These are phyloP conservation scores for Beta macrorhiza DNA, from an alignment of 179 eudicot species.

Conservation along the genomic window DNA sequence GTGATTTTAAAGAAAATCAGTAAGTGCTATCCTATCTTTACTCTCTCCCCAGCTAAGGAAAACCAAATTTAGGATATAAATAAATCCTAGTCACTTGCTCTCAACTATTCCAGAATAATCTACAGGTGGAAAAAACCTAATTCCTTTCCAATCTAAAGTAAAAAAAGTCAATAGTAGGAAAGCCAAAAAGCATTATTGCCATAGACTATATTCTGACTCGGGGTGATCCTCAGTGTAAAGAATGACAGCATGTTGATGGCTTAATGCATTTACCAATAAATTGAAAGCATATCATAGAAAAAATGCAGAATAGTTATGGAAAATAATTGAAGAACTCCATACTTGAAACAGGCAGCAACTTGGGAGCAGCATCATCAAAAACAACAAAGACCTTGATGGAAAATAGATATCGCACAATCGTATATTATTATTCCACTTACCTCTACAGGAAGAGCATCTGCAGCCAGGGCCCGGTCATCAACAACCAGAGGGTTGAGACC, in stretches of 20 bases:
- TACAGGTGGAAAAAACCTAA: not conserved
- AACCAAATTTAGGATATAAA: too few relatives aligned
- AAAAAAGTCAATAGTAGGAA: not conserved
- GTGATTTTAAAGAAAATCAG: not conserved
- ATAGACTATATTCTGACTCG: not conserved
- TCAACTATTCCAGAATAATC: not conserved
- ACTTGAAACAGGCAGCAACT: not conserved
- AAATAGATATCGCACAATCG: not conserved
- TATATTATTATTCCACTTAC: slow-evolving; percentile 30
- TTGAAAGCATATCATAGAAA: slow-evolving; percentile 5
- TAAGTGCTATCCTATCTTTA: not conserved
- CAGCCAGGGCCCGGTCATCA: slow-evolving; percentile 90
- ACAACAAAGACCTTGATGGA: not conserved
- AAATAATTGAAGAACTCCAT: not conserved
- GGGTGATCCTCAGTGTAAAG: not conserved
- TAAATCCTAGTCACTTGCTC: not conserved
- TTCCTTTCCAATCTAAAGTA: not conserved
- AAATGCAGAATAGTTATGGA: not conserved
- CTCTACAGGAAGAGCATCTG: slow-evolving; percentile 93
- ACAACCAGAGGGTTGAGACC: slow-evolving; percentile 82
- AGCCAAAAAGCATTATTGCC: not conserved
- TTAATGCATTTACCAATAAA: not conserved
- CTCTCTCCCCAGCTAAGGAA: not conserved
- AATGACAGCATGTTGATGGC: not conserved
- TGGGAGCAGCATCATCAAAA: slow-evolving; percentile 1